Conservation (phyloP, 208 protist genomes). For the Leishmania braziliensis region DNA sequence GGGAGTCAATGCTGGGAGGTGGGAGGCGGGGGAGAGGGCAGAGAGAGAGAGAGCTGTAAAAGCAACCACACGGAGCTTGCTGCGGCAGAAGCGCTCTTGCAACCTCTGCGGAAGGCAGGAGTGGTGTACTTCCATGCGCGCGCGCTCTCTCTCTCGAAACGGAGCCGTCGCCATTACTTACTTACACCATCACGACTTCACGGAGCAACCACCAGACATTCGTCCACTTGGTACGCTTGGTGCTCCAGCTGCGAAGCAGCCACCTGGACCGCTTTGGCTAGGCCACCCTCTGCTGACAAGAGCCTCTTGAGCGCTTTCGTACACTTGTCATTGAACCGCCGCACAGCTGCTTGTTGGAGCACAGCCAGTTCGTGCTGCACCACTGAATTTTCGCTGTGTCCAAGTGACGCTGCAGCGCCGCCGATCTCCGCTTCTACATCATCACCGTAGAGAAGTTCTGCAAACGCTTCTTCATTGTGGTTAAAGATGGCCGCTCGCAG, state of each 20-base stretch:
- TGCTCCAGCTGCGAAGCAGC: conserved; percentile 34
- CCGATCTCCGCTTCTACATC: conserved; percentile 52
- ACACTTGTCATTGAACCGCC: conserved; percentile 54
- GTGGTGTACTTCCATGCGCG: background rate
- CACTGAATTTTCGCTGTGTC: conserved; percentile 31
- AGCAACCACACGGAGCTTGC: background rate
- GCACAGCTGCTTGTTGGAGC: conserved; percentile 34
- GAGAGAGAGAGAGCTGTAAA: background rate
- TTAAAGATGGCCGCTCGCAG: conserved; percentile 66
- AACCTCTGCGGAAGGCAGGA: background rate
- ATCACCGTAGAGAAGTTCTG: conserved; percentile 86
- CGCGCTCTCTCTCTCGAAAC: background rate
- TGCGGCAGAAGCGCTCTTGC: background rate
- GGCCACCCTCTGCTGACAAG: conserved; percentile 17
- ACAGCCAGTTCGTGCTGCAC: conserved; percentile 36
- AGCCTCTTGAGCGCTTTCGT: conserved; percentile 29
- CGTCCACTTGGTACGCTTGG: conserved; percentile 10
- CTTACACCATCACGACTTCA: background rate
- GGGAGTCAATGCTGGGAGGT: background rate
- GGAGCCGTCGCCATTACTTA: background rate
- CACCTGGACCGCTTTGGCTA: conserved; percentile 36
- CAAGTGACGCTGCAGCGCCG: conserved; percentile 25
- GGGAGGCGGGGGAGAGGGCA: background rate
- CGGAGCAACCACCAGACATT: background rate
- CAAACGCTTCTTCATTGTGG: conserved; percentile 77